A percentile compares a stretch with the other conserved stretches of the same genome.
Conservation (phyloP, 2,329 filamentous ascomycete genomes). For the Myriosclerotinia curreyana region DNA sequence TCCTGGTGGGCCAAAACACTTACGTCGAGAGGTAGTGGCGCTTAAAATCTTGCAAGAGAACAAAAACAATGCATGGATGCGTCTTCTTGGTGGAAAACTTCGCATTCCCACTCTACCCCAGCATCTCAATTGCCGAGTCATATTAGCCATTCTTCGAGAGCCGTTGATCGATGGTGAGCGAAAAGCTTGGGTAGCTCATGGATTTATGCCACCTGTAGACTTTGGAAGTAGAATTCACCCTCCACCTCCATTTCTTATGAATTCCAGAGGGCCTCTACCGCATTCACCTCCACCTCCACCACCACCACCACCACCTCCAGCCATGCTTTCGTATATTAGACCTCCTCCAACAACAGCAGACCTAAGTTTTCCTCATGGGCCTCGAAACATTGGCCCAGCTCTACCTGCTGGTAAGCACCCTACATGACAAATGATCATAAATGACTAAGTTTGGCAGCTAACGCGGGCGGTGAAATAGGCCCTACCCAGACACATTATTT, state of each 20-base stretch:
- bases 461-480: background rate
- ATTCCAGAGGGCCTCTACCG: background rate
- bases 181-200: background rate
- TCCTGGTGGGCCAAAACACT: background rate
- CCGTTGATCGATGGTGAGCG: constrained; percentile 29
- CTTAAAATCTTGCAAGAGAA: constrained; percentile 33
- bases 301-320: background rate
- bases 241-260: background rate
- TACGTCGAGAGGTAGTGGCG: constrained; percentile 30
- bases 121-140: constrained; percentile 21
- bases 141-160: constrained; percentile 34
- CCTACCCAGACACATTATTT: background rate
- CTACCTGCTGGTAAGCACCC: background rate
- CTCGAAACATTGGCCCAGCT: background rate
- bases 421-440: background rate
- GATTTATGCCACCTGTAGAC: constrained; percentile 6
- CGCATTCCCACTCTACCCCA: background rate
- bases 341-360: background rate
- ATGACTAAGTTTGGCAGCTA: background rate
- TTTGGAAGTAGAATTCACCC: background rate
- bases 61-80: constrained; percentile 29
- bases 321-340: background rate
- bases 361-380: background rate
- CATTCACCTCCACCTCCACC: background rate
- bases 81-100: constrained; percentile 24